Evolutionary conservation across 495 filamentous ascomycete species (phyloP).

Genomic region (Patellaria atrata): DNA sequence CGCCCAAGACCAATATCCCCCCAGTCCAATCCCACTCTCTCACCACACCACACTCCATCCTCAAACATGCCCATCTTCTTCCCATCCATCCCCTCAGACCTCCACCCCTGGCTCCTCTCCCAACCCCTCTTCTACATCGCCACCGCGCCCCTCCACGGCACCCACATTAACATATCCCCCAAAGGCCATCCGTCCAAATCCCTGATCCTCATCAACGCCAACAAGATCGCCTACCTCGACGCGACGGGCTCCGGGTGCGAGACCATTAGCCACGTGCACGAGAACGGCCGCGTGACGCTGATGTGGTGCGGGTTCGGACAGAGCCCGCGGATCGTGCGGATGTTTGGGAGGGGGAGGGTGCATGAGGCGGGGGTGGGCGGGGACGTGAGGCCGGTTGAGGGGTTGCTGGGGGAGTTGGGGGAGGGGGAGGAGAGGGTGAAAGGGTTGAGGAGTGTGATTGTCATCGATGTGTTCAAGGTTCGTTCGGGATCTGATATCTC

Average conservation of each 20-base stretch:
- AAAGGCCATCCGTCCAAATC: constrained; percentile 23
- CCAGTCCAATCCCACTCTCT: no score
- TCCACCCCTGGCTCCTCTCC: constrained; percentile 4
- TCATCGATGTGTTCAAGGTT: constrained; percentile 54
- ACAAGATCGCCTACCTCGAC: constrained; percentile 55
- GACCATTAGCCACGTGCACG: constrained; percentile 57
- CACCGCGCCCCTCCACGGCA: constrained; percentile 5
- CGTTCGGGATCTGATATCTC: constrained; percentile 16
- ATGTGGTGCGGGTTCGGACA: constrained; percentile 56
- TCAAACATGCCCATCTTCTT: constrained; percentile 9
- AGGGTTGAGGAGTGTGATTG: constrained; percentile 46
- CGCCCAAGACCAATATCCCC: no score
- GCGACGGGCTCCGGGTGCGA: constrained; percentile 56
- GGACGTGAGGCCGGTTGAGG: constrained; percentile 27
- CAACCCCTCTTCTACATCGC: constrained; percentile 14
- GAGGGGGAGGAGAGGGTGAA: constrained; percentile 27
- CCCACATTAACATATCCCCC: constrained; percentile 9
- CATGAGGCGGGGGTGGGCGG: constrained; percentile 40
- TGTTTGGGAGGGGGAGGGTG: constrained; percentile 55
- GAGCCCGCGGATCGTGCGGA: constrained; percentile 48
- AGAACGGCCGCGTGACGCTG: constrained; percentile 59
- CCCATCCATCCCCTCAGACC: constrained; percentile 4
- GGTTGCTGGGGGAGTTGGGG: constrained; percentile 21
- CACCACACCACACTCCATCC: not conserved
- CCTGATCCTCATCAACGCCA: constrained; percentile 44